phyloP scores from a whole-genome alignment of 2,329 filamentous ascomycete genomes.

The Arthrobotrys sinensis region DNA sequence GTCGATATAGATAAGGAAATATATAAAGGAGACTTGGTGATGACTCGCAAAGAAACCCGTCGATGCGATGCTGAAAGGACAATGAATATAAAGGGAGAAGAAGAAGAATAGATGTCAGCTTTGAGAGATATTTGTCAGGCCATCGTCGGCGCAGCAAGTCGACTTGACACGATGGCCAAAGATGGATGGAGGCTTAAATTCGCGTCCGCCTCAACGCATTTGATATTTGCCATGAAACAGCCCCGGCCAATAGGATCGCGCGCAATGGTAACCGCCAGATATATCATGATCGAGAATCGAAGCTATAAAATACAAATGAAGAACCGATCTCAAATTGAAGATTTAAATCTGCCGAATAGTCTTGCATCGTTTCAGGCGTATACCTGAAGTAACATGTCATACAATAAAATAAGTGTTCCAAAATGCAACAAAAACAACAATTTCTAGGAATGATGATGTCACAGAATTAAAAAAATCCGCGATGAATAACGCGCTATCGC shows the following conservation, averaged over 20 bases:
- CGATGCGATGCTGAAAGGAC: slow-evolving; percentile 30
- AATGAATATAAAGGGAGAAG: slow-evolving; percentile 30
- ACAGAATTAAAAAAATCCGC: too few relatives aligned
- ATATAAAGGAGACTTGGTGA: neutral
- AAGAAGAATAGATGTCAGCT: slow-evolving; percentile 10
- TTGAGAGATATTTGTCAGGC: slow-evolving; percentile 42
- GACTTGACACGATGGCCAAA: slow-evolving; percentile 32
- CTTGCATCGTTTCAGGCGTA: slow-evolving; percentile 11
- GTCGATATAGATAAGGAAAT: neutral
- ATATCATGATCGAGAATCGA: neutral
- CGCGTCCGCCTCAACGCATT: slow-evolving; percentile 24
- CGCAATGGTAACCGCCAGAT: neutral
- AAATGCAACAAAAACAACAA: too few relatives aligned
- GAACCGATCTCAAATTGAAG: neutral
- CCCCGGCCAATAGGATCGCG: neutral
- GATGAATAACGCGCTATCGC: too few relatives aligned
- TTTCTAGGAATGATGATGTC: too few relatives aligned
- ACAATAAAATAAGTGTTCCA: too few relatives aligned
- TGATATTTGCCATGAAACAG: neutral
- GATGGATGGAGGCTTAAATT: slow-evolving; percentile 23
- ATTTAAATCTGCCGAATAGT: neutral
- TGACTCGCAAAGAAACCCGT: slow-evolving; percentile 45
- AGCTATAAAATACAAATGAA: neutral
- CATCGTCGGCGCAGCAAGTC: slow-evolving; percentile 41
- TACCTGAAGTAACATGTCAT: neutral